A percentile compares a stretch with the other conserved stretches of the same genome.
phyloP scores from a whole-genome alignment of 2,329 filamentous ascomycete species.

The Colletotrichum limetticola region DNA sequence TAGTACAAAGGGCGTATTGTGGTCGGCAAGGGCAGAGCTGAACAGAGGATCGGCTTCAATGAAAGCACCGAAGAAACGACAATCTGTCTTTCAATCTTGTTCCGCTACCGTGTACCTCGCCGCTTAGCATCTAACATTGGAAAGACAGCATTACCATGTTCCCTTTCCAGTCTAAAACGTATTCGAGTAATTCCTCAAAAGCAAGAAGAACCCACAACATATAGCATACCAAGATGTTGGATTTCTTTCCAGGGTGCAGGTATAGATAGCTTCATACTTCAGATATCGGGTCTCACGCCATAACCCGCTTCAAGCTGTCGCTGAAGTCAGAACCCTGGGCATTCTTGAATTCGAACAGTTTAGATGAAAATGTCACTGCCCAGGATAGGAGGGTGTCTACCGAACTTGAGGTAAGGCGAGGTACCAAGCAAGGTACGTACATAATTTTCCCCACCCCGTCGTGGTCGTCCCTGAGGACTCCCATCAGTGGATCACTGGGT shows the following conservation, averaged over 20 bases:
- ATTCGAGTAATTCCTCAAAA: not conserved
- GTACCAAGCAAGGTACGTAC: not conserved
- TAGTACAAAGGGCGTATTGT: not conserved
- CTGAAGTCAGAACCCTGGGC: not conserved
- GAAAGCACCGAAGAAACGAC: constrained; percentile 5
- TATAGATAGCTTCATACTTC: not conserved
- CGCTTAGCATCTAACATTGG: not conserved
- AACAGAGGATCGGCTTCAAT: not conserved
- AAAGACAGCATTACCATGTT: not conserved
- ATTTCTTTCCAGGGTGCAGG: not conserved
- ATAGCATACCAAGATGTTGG: not conserved
- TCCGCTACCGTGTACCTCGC: too few species aligned
- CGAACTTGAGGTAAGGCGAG: not conserved
- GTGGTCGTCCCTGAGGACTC: not conserved
- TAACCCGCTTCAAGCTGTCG: not conserved
- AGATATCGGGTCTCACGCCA: not conserved
- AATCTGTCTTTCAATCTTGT: not conserved
- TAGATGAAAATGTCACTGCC: too few species aligned
- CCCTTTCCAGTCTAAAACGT: not conserved
- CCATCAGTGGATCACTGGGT: not conserved
- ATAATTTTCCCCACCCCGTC: not conserved
- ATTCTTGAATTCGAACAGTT: not conserved
- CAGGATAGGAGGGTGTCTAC: too few species aligned
- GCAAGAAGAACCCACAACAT: not conserved
- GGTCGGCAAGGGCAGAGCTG: not conserved